Evolutionary conservation across 768 basidiomycete species (phyloP).

Genomic region (Sarcomyxa edulis): DNA sequence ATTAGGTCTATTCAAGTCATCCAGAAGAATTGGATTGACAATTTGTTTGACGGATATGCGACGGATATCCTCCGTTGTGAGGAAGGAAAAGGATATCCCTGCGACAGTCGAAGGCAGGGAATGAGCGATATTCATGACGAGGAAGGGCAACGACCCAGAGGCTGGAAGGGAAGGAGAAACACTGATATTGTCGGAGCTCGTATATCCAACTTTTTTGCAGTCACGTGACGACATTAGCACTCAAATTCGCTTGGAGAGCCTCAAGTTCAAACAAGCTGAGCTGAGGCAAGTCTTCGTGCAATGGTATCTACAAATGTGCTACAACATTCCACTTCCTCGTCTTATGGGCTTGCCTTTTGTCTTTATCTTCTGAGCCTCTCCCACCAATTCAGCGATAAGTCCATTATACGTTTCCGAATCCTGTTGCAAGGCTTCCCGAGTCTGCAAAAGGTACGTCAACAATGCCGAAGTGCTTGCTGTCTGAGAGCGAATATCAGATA

Average conservation of each 20-base stretch:
- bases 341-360: slow-evolving; percentile 49
- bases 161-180: not conserved
- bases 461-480: slow-evolving; percentile 72
- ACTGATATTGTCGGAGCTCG: too few species aligned
- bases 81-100: slow-evolving; percentile 89
- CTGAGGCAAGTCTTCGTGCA: too few species aligned
- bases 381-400: slow-evolving; percentile 87
- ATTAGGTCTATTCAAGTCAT: slow-evolving; percentile 91
- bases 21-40: slow-evolving; percentile 86
- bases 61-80: slow-evolving; percentile 81
- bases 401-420: slow-evolving; percentile 88
- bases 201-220: slow-evolving; percentile 22
- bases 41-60: slow-evolving; percentile 98
- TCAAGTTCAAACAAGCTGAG: not conserved
- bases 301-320: not conserved
- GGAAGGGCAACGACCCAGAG: slow-evolving; percentile 4
- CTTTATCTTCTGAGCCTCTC: slow-evolving; percentile 83
- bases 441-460: slow-evolving; percentile 79
- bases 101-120: slow-evolving; percentile 82
- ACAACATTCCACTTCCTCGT: slow-evolving; percentile 40
- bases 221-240: slow-evolving; percentile 17
- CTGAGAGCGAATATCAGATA: slow-evolving; percentile 63
- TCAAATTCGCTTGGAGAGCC: too few species aligned
- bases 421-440: slow-evolving; percentile 76
- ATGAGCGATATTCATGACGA: slow-evolving; percentile 92